Percentiles rank a stretch among this genome's conserved stretches.
Conservation (phyloP, 176 grass and related monocot species). For the Triticum urartu region DNA sequence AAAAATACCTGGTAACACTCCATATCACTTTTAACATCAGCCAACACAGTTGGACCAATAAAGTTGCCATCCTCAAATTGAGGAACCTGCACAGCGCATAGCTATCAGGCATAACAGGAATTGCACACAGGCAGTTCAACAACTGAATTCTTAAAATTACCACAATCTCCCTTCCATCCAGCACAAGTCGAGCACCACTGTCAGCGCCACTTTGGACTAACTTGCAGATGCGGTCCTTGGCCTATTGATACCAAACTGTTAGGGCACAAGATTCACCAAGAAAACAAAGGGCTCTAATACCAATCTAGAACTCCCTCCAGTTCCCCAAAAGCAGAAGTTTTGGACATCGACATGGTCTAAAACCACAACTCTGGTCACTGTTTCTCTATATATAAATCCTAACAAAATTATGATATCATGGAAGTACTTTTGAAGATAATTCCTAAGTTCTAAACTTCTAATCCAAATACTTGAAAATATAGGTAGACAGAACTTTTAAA, state of each 20-base stretch:
- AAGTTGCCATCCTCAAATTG: conserved; percentile 79
- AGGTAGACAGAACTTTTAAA: not conserved
- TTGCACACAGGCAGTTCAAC: not conserved
- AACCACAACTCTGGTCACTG: not conserved
- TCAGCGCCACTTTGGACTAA: conserved; percentile 87
- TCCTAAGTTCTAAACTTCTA: not conserved
- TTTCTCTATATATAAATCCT: not conserved
- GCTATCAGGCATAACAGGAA: conserved; percentile 17
- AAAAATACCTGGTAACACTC: conserved; percentile 83
- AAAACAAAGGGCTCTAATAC: conserved; percentile 1
- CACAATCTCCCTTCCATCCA: conserved; percentile 82
- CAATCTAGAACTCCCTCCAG: not conserved
- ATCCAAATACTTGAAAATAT: not conserved
- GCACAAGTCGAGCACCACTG: conserved; percentile 67
- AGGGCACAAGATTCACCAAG: conserved; percentile 10
- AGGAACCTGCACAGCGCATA: conserved; percentile 56
- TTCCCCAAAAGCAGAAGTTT: not conserved
- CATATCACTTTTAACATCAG: conserved; percentile 83
- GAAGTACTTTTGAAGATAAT: not conserved
- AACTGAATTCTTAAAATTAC: conserved; percentile 42
- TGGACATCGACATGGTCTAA: too few relatives aligned
- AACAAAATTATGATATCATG: not conserved
- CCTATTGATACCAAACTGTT: conserved; percentile 43
- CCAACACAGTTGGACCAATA: conserved; percentile 87
- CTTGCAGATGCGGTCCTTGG: conserved; percentile 93